Base-by-base conservation (phyloP, 257 asterid species). In the Penstemon newberryi region DNA sequence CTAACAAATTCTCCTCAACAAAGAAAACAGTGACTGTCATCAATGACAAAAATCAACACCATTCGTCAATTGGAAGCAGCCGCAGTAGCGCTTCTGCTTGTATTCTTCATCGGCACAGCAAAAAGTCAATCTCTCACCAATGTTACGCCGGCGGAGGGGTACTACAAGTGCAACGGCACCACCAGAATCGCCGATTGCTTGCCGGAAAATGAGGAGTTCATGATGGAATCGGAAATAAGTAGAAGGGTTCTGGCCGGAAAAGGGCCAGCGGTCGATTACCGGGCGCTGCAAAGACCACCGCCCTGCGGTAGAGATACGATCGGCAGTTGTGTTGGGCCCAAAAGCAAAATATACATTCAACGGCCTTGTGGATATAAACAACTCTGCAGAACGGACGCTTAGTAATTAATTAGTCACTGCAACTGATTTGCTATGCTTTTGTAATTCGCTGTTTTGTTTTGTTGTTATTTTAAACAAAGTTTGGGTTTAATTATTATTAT, bases 161-260 rank as follows among this genome's bases (percentile, higher is more conserved):
- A 25, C 33, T 25, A 25, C 33, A 25, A 25, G 33, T 25, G 75
- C 78, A 73, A 73, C 52, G 63, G 33, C 33, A 25, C 60, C 37
- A 69, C 73, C 13, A 46, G 58, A 46, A 56, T 70, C 42, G 67
- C 19, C 5, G 74, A 37, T 13, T 69, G 55, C 51, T 60, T 41
- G 73, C 13, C 3, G 25, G 71, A 46, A 0, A 68, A 11, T 4
- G 71, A 61, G 47, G 79, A 70, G 53, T 74, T 70, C 47, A 11
- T 60, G 15, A 70, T 78, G 77, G 82, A 74, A 40, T 74, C 74
- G 1, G 74, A 65, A 39, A 52, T 73, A 9, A 78, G 11, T 64
- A 65, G 79, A 65, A 60, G 58, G 79, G 56, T 78, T 46, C 68
- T 78, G 37, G 66, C 58, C 0, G 0, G 45, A 3, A 42, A 25